Conservation (phyloP, 1,284 basidiomycete genomes). For the Heliocybe sulcata region DNA sequence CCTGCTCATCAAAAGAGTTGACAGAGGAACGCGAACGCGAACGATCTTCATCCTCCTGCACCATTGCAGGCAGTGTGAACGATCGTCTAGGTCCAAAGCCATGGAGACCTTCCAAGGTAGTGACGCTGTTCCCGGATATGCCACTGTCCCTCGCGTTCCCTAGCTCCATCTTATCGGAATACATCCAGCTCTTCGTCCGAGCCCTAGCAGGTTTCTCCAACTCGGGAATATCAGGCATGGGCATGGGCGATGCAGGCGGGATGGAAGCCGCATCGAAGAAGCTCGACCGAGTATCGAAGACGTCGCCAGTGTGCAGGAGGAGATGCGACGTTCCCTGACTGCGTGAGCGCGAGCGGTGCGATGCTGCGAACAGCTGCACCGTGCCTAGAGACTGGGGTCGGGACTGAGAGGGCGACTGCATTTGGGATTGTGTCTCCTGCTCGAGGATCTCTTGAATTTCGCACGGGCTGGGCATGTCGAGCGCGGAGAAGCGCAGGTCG, state of each 20-base stretch:
- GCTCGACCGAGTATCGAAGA: slow-evolving; percentile 7
- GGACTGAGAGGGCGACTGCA: background rate
- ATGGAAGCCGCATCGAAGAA: slow-evolving; percentile 2
- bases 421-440: background rate
- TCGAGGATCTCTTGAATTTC: background rate
- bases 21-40: background rate
- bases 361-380: background rate
- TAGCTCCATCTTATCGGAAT: background rate
- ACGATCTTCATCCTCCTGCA: background rate
- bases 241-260: background rate
- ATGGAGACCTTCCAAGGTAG: background rate
- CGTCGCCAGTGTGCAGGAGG: background rate
- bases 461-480: slow-evolving; percentile 35
- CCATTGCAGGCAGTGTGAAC: background rate
- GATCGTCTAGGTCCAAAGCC: background rate
- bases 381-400: too few relatives aligned
- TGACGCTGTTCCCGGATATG: background rate
- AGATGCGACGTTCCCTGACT: background rate
- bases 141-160: background rate
- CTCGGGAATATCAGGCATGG: background rate
- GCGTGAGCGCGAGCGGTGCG: background rate
- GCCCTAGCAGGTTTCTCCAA: background rate
- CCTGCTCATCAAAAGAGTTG: background rate
- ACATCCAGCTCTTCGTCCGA: background rate
- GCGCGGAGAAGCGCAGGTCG: slow-evolving; percentile 51